Base-by-base conservation (phyloP, 176 grass and related monocot species). In the Lolium multiflorum region DNA sequence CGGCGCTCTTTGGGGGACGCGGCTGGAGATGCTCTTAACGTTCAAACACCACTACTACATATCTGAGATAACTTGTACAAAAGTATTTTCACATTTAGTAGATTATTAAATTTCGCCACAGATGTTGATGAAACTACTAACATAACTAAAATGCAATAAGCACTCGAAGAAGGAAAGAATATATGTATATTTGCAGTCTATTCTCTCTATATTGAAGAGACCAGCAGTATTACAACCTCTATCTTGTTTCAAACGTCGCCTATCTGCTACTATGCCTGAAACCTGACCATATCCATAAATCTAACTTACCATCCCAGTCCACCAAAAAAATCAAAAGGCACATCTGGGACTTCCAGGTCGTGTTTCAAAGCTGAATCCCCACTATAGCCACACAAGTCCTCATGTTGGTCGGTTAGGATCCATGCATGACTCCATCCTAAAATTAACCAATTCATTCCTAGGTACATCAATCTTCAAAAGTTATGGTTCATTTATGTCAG, bases 361-460 rank as follows among this genome's bases (percentile, higher is more conserved):
- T 78, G 67, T 80, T 55, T 50, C 37, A 58, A 73, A 83, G 71
- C 82, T 77, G 18, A 64, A 75, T 80, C 60, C 26, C 13, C 31
- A 38, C 17, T 31, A 14, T 56, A 67, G 24, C 55, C 28, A 11
- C 28, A 11, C 11, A 81, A 41, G 57, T 68, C 63, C 8, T 46
- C 48, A 50, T 14, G 24, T 69, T 81, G 58, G 20, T 77, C 60
- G 9, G 14, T 84, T 78, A 87, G 76, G 24, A 41, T 75, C 57
- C 67, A 84, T 74, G 81, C n/a, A 38, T 22, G 43, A 41, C 52
- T 84, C 43, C 15, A 77, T 18, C n/a, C 70, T 86, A 26, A 21
- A 77, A 69, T 69, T 6, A 11, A 48, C 11, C 7, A 64, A 80
- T 35, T 43, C 38, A 51, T 60, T 57, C 21, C 44, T 68, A n/a